A percentile compares a stretch with the other conserved stretches of the same genome.
Evolutionary conservation across 1,284 basidiomycete species (phyloP).

Genomic region (Uromyces viciae-fabae): DNA sequence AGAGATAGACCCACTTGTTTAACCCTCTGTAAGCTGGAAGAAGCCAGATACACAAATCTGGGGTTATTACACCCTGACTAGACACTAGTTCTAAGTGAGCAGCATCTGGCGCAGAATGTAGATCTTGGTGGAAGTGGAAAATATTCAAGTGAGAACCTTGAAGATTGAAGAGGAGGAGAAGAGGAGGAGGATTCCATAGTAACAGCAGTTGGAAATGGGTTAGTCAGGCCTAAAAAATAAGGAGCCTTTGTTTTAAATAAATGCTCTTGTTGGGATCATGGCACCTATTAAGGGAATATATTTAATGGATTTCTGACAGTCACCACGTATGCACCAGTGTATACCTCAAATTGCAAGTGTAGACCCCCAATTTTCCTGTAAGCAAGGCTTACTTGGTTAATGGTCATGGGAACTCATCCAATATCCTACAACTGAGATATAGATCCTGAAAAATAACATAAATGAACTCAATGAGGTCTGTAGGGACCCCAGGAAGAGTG

Average conservation of each 20-base stretch:
- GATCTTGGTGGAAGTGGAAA: conserved; percentile 67
- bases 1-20: too few species aligned
- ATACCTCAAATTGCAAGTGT: too few species aligned
- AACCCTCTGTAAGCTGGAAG: too few species aligned
- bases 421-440: conserved; percentile 61
- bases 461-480: conserved; percentile 57
- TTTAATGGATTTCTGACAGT: conserved; percentile 64
- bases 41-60: too few species aligned
- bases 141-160: conserved; percentile 63
- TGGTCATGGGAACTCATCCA: too few species aligned
- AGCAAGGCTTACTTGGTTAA: too few species aligned
- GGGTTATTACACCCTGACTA: too few species aligned
- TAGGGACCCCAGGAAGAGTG: conserved; percentile 63
- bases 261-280: conserved; percentile 53
- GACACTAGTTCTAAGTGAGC: too few species aligned
- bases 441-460: conserved; percentile 63
- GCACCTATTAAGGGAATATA: conserved; percentile 64
- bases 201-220: conserved; percentile 65
- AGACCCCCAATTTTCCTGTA: too few species aligned
- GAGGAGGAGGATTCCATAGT: conserved; percentile 63
- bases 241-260: conserved; percentile 63
- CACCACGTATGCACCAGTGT: too few species aligned
- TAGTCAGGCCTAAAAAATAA: conserved; percentile 65
- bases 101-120: too few species aligned
- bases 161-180: conserved; percentile 64